A percentile compares a stretch with the other conserved stretches of the same genome.
These are phyloP conservation scores for Canna indica DNA, from an alignment of 176 grass and related monocot genomes.

Conservation along the genomic window DNA sequence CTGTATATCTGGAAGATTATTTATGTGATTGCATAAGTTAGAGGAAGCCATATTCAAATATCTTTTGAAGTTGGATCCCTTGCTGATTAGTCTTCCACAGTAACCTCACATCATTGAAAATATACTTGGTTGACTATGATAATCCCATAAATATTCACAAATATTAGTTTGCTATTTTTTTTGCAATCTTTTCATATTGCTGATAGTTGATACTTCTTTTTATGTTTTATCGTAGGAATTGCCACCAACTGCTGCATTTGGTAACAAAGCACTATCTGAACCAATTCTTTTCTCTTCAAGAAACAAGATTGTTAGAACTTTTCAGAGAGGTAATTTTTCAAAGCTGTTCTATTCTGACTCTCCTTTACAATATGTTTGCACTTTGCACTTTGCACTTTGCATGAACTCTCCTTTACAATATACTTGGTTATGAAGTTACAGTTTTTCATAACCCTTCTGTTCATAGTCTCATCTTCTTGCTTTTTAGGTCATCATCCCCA, in stretches of 20 bases:
- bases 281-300: constrained; percentile 10
- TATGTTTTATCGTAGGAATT: constrained; percentile 6
- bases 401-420: neutral
- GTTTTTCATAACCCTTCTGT: neutral
- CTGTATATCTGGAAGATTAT: no score
- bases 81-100: neutral
- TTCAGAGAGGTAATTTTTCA: neutral
- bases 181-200: neutral
- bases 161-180: neutral
- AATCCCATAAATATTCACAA: neutral
- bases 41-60: neutral
- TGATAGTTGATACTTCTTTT: neutral
- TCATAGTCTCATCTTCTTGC: neutral
- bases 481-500: neutral
- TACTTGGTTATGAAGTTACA: neutral
- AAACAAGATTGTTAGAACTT: constrained; percentile 2
- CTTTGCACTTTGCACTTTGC: neutral
- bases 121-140: neutral
- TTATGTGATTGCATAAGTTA: neutral
- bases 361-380: neutral
- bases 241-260: constrained; percentile 2
- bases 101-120: neutral
- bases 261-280: neutral
- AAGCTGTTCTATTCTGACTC: neutral
- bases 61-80: neutral